These are phyloP conservation scores for Fusarium xyrophilum DNA, from an alignment of 2,329 filamentous ascomycete species.

Conservation along the genomic window DNA sequence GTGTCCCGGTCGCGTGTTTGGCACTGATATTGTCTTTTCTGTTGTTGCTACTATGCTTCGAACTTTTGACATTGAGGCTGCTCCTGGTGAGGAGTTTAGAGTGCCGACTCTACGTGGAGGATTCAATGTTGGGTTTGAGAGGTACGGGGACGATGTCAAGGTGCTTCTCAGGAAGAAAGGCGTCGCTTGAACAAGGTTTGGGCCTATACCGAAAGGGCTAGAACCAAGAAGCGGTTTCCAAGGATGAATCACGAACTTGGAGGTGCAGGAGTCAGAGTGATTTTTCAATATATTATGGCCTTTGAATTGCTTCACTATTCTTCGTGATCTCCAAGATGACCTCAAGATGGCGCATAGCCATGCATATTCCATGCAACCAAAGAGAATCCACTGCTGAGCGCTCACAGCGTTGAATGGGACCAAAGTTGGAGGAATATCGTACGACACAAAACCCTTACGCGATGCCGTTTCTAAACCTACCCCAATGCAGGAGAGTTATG, in stretches of 20 bases:
- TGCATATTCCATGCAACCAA: too few species aligned
- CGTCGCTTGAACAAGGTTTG: neutral
- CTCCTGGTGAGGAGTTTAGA: conserved; percentile 25
- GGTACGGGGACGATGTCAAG: conserved; percentile 41
- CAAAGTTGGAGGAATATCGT: too few species aligned
- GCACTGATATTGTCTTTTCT: conserved; percentile 42
- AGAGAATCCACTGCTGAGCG: fast-evolving
- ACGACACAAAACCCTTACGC: too few species aligned
- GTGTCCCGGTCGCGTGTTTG: conserved; percentile 43
- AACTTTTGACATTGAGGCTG: conserved; percentile 39
- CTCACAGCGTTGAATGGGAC: too few species aligned
- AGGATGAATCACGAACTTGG: neutral
- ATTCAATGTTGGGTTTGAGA: conserved; percentile 45
- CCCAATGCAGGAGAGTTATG: too few species aligned
- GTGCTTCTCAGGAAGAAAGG: conserved; percentile 34
- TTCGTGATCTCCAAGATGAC: fast-evolving
- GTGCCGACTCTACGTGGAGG: conserved; percentile 37
- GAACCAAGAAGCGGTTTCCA: fast-evolving
- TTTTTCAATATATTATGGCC: neutral
- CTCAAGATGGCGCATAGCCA: too few species aligned
- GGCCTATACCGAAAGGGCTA: too few species aligned
- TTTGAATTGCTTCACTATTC: fast-evolving
- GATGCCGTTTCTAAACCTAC: too few species aligned
- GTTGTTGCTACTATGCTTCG: conserved; percentile 39
- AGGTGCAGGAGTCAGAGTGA: neutral